Conservation (phyloP, 805 yeast genomes). For the Candida nemodendra region DNA sequence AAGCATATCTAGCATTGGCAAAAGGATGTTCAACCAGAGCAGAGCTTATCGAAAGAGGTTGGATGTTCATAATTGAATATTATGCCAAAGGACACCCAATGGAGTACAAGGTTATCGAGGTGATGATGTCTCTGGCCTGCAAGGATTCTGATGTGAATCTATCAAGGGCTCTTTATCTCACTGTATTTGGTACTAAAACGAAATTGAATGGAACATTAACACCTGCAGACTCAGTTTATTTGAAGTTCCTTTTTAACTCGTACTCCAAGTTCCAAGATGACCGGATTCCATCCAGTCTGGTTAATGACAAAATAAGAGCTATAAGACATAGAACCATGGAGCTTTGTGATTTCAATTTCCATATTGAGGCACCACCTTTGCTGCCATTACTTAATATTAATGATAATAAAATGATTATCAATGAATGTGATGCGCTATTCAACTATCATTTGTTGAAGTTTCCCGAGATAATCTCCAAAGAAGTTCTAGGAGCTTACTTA, state of each 20-base stretch:
- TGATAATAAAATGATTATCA: slow-evolving; percentile 44
- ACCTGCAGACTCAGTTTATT: slow-evolving; percentile 23
- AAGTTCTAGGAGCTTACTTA: slow-evolving; percentile 51
- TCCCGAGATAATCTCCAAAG: slow-evolving; percentile 43
- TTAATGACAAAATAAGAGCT: slow-evolving; percentile 40
- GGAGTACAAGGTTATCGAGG: slow-evolving; percentile 50
- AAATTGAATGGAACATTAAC: slow-evolving; percentile 14
- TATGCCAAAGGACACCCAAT: slow-evolving; percentile 38
- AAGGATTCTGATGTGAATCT: slow-evolving; percentile 74
- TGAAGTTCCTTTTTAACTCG: slow-evolving; percentile 46
- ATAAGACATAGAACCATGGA: slow-evolving; percentile 39
- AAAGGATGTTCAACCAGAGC: slow-evolving; percentile 61
- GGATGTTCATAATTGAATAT: slow-evolving; percentile 74
- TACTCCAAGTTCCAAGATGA: slow-evolving; percentile 29
- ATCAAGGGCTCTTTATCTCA: slow-evolving; percentile 61
- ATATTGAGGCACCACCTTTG: slow-evolving; percentile 63
- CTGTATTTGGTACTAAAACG: slow-evolving; percentile 25
- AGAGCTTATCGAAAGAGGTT: slow-evolving; percentile 55
- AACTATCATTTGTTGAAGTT: slow-evolving; percentile 45
- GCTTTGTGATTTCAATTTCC: slow-evolving; percentile 30
- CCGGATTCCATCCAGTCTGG: slow-evolving; percentile 30
- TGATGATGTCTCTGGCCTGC: slow-evolving; percentile 75
- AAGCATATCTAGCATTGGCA: slow-evolving; percentile 56
- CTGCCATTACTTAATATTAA: slow-evolving; percentile 47
- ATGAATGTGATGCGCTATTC: slow-evolving; percentile 81